Conservation (phyloP, 1,284 basidiomycete genomes). For the Sporisorium graminicola region DNA sequence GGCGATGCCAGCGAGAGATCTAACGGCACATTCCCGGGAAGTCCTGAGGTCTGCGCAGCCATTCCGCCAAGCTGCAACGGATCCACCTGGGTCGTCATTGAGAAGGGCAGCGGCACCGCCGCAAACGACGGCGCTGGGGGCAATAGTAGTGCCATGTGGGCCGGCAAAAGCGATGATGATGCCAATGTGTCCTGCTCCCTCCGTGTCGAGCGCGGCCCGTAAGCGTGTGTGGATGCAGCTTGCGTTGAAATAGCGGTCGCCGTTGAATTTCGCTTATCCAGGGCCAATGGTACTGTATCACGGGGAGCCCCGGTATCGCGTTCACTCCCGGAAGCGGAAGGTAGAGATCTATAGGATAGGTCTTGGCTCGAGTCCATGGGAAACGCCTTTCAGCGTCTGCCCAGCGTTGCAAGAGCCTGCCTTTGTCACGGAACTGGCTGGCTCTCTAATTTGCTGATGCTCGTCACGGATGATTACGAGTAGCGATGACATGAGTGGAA, state of each 20-base stretch:
- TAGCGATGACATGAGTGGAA: not conserved
- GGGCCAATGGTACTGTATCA: not conserved
- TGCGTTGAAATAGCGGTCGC: not conserved
- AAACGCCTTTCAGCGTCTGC: constrained; percentile 5
- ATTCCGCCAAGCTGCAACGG: not conserved
- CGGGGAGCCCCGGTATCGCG: not conserved
- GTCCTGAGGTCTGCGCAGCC: not conserved
- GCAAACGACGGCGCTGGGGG: not conserved
- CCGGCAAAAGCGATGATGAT: not conserved
- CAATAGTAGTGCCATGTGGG: not conserved
- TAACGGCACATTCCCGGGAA: not conserved
- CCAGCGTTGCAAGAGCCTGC: not conserved
- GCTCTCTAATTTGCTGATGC: not conserved
- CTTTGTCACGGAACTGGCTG: too few species aligned
- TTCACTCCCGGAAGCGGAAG: not conserved
- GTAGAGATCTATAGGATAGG: not conserved
- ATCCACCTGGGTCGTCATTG: not conserved
- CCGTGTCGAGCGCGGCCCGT: not conserved
- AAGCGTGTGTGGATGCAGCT: too few species aligned
- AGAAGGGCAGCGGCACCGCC: not conserved
- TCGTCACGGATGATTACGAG: not conserved
- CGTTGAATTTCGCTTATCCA: too few species aligned
- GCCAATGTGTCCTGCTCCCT: too few species aligned
- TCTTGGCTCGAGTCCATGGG: constrained; percentile 7
- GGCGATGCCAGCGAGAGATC: not conserved